Conservation (phyloP, 805 yeast species). For the Candida tammaniensis region DNA sequence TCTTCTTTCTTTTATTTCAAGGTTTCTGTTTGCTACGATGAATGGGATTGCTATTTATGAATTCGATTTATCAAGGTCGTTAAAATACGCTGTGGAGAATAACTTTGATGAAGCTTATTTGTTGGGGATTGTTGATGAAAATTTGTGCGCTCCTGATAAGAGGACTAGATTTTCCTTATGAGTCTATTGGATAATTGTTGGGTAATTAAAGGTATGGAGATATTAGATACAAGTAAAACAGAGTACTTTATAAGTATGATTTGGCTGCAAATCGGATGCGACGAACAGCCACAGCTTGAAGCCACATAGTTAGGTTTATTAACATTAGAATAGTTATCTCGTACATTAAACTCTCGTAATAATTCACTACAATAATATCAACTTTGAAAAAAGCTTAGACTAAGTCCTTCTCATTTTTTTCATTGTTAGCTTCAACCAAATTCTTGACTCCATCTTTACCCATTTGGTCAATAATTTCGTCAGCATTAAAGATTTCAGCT, state of each 20-base stretch:
- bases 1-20: slow-evolving; percentile 1
- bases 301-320: too few species aligned
- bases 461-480: slow-evolving; percentile 32
- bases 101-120: slow-evolving; percentile 4
- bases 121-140: slow-evolving; percentile 4
- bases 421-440: slow-evolving; percentile 16
- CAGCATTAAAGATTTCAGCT: slow-evolving; percentile 38
- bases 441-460: slow-evolving; percentile 32
- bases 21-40: slow-evolving; percentile 4
- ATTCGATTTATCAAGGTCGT: slow-evolving; percentile 1
- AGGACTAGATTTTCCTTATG: too few species aligned
- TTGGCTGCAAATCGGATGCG: too few species aligned
- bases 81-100: neutral
- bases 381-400: too few species aligned
- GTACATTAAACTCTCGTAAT: too few species aligned
- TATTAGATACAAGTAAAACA: too few species aligned
- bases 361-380: too few species aligned
- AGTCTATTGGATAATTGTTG: too few species aligned
- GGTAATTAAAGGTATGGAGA: too few species aligned
- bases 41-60: slow-evolving; percentile 4
- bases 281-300: too few species aligned
- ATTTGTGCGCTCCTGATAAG: slow-evolving; percentile 1
- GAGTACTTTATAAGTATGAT: too few species aligned
- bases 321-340: too few species aligned
- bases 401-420: slow-evolving; percentile 8